Base-by-base conservation (phyloP, 345 rosid genomes). In the Salix brachista region DNA sequence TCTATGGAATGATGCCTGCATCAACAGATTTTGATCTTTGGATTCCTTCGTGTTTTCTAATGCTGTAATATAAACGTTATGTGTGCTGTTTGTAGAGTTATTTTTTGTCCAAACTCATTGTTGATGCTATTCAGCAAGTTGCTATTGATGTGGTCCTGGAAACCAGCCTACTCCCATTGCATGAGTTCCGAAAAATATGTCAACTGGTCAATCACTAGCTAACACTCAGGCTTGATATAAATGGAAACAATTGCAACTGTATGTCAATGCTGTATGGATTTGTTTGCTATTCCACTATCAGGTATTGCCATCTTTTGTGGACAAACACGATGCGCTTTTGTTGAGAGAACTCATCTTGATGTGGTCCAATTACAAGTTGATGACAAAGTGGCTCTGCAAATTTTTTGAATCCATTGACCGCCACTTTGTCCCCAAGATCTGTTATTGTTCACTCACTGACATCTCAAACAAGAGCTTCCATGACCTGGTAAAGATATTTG, bases 321-420 rank as follows among this genome's bases (percentile, higher is more conserved):
- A 67, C 67, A 78, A 78, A 71, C 46, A 36, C n/a, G 81, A 73
- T 66, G 81, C 56, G 34, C 25, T 65, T 65, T 75, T 74, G 73
- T 75, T 82, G 81, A 74, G 76, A 28, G 81, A 74, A 74, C 67
- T 82, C 28, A 42, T 66, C 52, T 19, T 67, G 30, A 78, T 82
- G 65, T 82, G 81, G 84, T 82, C 84, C 12, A 78, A 82, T 58
- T 82, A 82, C 74, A 82, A 66, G 79, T 26, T 74, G 64, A 82
- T 82, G 84, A 76, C 74, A 65, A 82, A 66, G 41, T 82, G 84
- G 84, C 80, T 82, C 48, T 82, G 79, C 52, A 79, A 65, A 71
- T 82, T 78, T 73, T 82, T 82, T 60, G 76, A 70, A 48, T 75
- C 78, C 64, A 81, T 82, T 62, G 79, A 78, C 65, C 81, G 81